Percentiles rank a stretch among this genome's conserved stretches.
These are phyloP conservation scores for Blastobotrys malaysiensis DNA, from an alignment of 1,139 yeast genomes.

Conservation along the genomic window DNA sequence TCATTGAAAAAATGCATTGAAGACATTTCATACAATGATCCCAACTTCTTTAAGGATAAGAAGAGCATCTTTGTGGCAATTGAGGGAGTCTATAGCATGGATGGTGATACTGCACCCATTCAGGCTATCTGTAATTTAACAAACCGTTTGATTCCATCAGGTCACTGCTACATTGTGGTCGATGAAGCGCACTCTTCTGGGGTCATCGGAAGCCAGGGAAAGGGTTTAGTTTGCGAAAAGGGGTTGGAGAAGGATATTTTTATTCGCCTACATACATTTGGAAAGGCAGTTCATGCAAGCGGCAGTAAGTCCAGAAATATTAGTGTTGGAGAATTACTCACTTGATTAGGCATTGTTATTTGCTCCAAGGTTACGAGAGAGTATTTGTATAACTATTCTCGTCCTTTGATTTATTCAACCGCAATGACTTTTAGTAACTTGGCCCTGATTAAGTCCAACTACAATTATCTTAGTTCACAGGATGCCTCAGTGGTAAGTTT, in stretches of 20 bases:
- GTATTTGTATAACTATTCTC: conserved; percentile 26
- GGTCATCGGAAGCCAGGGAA: conserved; percentile 22
- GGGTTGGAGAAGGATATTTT: conserved; percentile 20
- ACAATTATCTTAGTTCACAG: conserved; percentile 3
- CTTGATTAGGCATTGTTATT: conserved; percentile 17
- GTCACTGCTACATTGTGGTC: conserved; percentile 19
- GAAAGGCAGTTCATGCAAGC: conserved; percentile 26
- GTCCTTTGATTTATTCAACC: conserved; percentile 28
- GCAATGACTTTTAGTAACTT: conserved; percentile 18
- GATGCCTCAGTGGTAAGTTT: conserved; percentile 1
- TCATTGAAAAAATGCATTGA: conserved; percentile 8
- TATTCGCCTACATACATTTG: conserved; percentile 27
- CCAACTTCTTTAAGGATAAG: conserved; percentile 2
- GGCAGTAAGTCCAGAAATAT: conserved; percentile 13
- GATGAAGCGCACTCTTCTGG: conserved; percentile 32
- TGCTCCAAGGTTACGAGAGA: conserved; percentile 18
- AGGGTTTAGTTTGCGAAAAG: conserved; percentile 21
- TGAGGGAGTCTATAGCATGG: conserved; percentile 30
- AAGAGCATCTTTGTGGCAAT: conserved; percentile 24
- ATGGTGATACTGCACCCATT: conserved; percentile 28
- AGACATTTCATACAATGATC: not conserved
- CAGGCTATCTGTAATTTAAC: conserved; percentile 17
- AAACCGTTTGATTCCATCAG: not conserved
- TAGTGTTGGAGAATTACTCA: not conserved
- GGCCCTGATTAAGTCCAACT: conserved; percentile 21